Conservation (phyloP, 2,329 filamentous ascomycete genomes). For the Trichoderma aggressivum region DNA sequence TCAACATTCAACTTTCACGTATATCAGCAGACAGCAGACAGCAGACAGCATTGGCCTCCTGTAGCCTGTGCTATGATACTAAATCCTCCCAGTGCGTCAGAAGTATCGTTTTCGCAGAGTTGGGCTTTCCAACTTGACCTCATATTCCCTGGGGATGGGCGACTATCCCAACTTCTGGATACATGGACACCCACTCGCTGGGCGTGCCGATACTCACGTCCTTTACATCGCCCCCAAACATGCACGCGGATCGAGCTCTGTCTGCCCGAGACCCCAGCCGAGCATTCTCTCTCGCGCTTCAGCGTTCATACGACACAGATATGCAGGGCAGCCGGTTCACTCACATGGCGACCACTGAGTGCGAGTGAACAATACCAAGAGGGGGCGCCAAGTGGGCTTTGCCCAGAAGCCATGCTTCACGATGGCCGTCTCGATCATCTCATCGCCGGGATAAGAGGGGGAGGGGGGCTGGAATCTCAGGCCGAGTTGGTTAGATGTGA, state of each 20-base stretch:
- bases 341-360: neutral
- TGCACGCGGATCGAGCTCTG: neutral
- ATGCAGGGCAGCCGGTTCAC: neutral
- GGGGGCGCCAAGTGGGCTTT: neutral
- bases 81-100: no score
- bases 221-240: neutral
- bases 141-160: neutral
- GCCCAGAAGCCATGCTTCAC: neutral
- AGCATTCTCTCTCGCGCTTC: neutral
- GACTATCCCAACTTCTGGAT: conserved; percentile 1
- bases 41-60: neutral
- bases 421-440: no score
- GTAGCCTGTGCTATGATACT: neutral
- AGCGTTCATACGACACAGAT: neutral
- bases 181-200: neutral
- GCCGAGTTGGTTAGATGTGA: neutral
- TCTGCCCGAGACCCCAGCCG: neutral
- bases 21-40: no score
- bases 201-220: neutral
- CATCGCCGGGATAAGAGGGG: neutral
- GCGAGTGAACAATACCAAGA: neutral
- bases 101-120: neutral
- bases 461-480: neutral
- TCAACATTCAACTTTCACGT: neutral
- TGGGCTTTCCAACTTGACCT: neutral